These are phyloP conservation scores for Rehmannia glutinosa DNA, from an alignment of 257 asterid species.

Conservation along the genomic window DNA sequence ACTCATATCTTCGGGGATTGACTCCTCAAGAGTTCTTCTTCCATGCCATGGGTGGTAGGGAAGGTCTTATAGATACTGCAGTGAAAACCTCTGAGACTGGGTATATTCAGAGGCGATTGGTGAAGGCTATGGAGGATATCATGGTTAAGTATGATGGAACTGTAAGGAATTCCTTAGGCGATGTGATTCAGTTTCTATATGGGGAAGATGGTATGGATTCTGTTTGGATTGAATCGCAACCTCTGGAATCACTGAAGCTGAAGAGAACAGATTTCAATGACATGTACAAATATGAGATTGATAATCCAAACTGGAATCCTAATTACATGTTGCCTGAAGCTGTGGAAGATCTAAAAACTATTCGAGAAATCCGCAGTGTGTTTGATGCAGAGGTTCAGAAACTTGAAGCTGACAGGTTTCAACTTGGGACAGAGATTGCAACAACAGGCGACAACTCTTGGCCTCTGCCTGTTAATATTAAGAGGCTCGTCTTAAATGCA, in stretches of 20 bases:
- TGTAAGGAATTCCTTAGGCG: slow-evolving; percentile 94
- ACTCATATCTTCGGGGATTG: slow-evolving; percentile 92
- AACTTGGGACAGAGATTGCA: slow-evolving; percentile 92
- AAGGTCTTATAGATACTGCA: slow-evolving; percentile 98
- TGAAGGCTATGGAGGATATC: slow-evolving; percentile 99
- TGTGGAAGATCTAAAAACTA: slow-evolving; percentile 82
- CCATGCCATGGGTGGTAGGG: slow-evolving; percentile 99
- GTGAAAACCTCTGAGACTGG: slow-evolving; percentile 99
- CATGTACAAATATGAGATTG: slow-evolving; percentile 83
- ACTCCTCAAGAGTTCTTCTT: slow-evolving; percentile 98
- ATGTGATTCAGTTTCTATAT: slow-evolving; percentile 96
- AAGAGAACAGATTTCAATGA: slow-evolving; percentile 62
- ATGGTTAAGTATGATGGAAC: slow-evolving; percentile 99
- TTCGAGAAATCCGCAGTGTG: slow-evolving; percentile 92
- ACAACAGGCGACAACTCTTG: slow-evolving; percentile 89
- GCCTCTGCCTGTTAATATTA: slow-evolving; percentile 94
- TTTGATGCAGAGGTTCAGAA: slow-evolving; percentile 97
- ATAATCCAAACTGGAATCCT: slow-evolving; percentile 80
- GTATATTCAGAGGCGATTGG: slow-evolving; percentile 93
- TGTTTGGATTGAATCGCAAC: slow-evolving; percentile 97
- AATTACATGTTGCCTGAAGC: slow-evolving; percentile 84
- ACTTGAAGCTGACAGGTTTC: slow-evolving; percentile 87
- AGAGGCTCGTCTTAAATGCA: slow-evolving; percentile 86
- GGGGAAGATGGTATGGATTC: slow-evolving; percentile 99
- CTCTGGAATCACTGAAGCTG: slow-evolving; percentile 84